Percentiles rank a stretch among this genome's conserved stretches.
Conservation (phyloP, 2,329 filamentous ascomycete species). For the Lasiodiplodia gonubiensis region DNA sequence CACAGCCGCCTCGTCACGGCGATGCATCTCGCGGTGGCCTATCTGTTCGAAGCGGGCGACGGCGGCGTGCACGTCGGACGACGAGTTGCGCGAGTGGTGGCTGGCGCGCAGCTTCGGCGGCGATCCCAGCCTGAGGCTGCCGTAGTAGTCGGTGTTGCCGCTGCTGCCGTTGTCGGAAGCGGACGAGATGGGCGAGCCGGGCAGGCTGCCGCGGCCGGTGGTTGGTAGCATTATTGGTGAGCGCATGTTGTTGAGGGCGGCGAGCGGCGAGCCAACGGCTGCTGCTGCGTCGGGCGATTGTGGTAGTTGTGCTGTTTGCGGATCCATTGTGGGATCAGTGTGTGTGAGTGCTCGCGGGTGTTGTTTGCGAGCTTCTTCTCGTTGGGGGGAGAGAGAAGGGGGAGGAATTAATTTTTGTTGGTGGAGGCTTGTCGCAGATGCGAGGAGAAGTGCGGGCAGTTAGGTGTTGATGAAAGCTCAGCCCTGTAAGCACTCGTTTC, state of each 20-base stretch:
- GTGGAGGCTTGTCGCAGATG: background rate
- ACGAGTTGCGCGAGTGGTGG: slow-evolving; percentile 43
- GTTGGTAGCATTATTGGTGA: slow-evolving; percentile 37
- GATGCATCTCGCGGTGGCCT: slow-evolving; percentile 57
- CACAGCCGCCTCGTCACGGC: slow-evolving; percentile 51
- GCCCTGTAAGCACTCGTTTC: background rate
- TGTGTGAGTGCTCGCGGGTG: background rate
- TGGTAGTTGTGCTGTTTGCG: background rate
- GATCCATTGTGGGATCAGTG: slow-evolving; percentile 16
- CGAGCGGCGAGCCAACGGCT: slow-evolving; percentile 63
- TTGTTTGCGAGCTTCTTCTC: background rate
- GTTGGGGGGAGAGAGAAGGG: background rate
- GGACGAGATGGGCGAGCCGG: slow-evolving; percentile 42
- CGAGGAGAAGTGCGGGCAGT: background rate
- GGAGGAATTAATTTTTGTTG: background rate
- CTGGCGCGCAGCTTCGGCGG: slow-evolving; percentile 28
- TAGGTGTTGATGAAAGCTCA: background rate
- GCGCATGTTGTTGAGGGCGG: slow-evolving; percentile 59
- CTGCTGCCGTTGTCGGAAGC: slow-evolving; percentile 42
- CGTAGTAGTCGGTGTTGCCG: slow-evolving; percentile 42
- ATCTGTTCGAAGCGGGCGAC: slow-evolving; percentile 76
- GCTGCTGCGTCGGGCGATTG: slow-evolving; percentile 31
- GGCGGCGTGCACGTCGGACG: slow-evolving; percentile 49
- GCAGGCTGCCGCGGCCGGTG: slow-evolving; percentile 46
- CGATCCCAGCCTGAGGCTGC: slow-evolving; percentile 33